phyloP scores from a whole-genome alignment of 768 basidiomycete species.

The Exsudoporus frostii region DNA sequence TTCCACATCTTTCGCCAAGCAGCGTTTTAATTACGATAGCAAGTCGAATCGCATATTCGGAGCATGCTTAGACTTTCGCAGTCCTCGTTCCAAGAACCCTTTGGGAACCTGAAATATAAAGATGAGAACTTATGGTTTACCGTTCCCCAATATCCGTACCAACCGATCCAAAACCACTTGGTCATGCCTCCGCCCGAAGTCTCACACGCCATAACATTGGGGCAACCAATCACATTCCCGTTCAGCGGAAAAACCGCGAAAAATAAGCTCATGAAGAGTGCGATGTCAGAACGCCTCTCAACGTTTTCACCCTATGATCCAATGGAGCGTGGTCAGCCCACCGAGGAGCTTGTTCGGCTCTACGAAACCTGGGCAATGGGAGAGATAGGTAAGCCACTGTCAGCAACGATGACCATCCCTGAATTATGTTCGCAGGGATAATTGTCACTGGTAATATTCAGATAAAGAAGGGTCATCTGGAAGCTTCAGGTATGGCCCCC shows the following conservation, averaged over 20 bases:
- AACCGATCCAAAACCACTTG: constrained; percentile 9
- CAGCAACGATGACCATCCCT: background rate
- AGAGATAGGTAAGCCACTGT: constrained; percentile 23
- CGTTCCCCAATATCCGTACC: constrained; percentile 16
- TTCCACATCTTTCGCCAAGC: background rate
- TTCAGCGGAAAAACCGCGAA: constrained; percentile 30
- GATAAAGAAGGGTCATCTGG: constrained; percentile 34
- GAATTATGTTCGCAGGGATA: constrained; percentile 24
- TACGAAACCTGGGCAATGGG: constrained; percentile 35
- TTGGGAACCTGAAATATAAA: constrained; percentile 19
- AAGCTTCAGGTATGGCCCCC: constrained; percentile 28
- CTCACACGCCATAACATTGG: constrained; percentile 19
- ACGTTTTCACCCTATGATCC: constrained; percentile 33
- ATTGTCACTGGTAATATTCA: constrained; percentile 34
- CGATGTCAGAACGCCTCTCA: constrained; percentile 35
- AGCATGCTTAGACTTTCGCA: constrained; percentile 15
- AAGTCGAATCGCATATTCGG: background rate
- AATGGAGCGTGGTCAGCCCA: constrained; percentile 28
- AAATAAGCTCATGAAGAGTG: constrained; percentile 34
- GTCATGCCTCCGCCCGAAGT: constrained; percentile 16
- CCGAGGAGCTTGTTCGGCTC: constrained; percentile 33
- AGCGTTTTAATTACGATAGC: constrained; percentile 2
- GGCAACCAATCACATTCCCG: constrained; percentile 26
- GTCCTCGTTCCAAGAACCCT: constrained; percentile 11
- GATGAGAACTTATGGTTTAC: constrained; percentile 2